phyloP scores from a whole-genome alignment of 2,329 filamentous ascomycete genomes.

The Scytalidium lignicola region DNA sequence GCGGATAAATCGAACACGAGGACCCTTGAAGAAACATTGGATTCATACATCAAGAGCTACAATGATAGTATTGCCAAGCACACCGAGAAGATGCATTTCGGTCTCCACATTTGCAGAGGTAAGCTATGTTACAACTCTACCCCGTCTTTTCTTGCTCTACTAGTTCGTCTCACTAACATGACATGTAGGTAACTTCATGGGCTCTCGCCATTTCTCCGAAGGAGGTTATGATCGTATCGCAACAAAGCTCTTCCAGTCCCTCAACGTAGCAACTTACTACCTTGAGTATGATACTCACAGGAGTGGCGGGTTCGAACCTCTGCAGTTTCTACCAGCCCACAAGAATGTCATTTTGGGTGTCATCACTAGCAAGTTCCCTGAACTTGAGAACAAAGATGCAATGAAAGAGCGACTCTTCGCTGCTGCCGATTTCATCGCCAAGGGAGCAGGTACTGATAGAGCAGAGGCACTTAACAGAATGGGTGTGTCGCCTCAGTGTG shows the following conservation, averaged over 20 bases:
- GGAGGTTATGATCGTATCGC: slow-evolving; percentile 65
- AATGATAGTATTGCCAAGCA: slow-evolving; percentile 63
- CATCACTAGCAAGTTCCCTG: slow-evolving; percentile 58
- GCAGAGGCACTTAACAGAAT: slow-evolving; percentile 67
- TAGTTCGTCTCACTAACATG: too few relatives aligned
- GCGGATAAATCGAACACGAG: slow-evolving; percentile 52
- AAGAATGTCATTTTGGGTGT: slow-evolving; percentile 64
- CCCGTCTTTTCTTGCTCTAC: too few relatives aligned
- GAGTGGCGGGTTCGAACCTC: slow-evolving; percentile 61
- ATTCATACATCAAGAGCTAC: slow-evolving; percentile 72
- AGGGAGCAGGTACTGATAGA: slow-evolving; percentile 58
- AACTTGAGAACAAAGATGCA: slow-evolving; percentile 59
- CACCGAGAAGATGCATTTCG: slow-evolving; percentile 67
- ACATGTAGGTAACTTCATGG: slow-evolving; percentile 51
- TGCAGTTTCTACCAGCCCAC: slow-evolving; percentile 53
- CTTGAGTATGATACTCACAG: slow-evolving; percentile 65
- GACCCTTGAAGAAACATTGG: slow-evolving; percentile 48
- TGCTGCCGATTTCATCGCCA: slow-evolving; percentile 65
- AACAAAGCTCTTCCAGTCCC: slow-evolving; percentile 58
- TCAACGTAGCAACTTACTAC: slow-evolving; percentile 63
- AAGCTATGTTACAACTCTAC: too few relatives aligned
- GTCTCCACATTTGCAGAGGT: slow-evolving; percentile 69
- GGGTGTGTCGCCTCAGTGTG: slow-evolving; percentile 66
- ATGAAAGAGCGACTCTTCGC: slow-evolving; percentile 55
- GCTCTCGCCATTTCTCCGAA: slow-evolving; percentile 61